Evolutionary conservation across 2,329 filamentous ascomycete species (phyloP).

Genomic region (Arthrobotrys entomopaga): DNA sequence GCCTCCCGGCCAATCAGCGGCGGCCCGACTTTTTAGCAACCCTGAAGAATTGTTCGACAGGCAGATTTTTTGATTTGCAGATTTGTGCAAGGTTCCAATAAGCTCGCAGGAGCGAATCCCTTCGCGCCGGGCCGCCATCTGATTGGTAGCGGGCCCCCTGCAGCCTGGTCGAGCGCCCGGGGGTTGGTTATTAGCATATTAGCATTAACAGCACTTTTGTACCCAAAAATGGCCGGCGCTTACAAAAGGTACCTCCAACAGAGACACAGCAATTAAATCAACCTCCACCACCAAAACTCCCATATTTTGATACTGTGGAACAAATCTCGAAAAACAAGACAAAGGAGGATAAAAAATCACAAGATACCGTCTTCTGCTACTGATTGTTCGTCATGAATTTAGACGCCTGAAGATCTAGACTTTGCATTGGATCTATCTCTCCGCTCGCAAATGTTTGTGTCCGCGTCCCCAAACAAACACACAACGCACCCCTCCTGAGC

Average conservation of each 20-base stretch:
- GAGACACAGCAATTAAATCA: slow-evolving; percentile 7
- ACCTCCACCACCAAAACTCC: not conserved
- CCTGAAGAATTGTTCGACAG: too few relatives aligned
- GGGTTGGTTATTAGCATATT: not conserved
- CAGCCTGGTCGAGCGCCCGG: not conserved
- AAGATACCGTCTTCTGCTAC: not conserved
- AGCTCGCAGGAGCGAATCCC: slow-evolving; percentile 11
- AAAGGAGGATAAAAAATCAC: not conserved
- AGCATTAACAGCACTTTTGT: slow-evolving; percentile 13
- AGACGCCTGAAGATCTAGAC: slow-evolving; percentile 2
- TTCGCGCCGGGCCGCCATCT: slow-evolving; percentile 34
- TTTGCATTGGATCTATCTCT: too few relatives aligned
- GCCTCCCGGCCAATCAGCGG: slow-evolving; percentile 28
- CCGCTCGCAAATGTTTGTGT: too few relatives aligned
- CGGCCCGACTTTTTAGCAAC: not conserved
- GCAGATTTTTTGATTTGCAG: too few relatives aligned
- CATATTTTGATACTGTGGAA: too few relatives aligned
- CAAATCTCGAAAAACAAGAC: not conserved
- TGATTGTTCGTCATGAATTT: not conserved
- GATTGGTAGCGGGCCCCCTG: slow-evolving; percentile 29
- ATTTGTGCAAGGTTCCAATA: slow-evolving; percentile 31
- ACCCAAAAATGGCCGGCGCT: slow-evolving; percentile 52
- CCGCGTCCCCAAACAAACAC: too few relatives aligned
- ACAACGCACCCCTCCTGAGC: too few relatives aligned
- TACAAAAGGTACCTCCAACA: slow-evolving; percentile 39